These are phyloP conservation scores for Backusella australiensis DNA, from an alignment of 192 early-diverging fungal genomes.

Conservation along the genomic window DNA sequence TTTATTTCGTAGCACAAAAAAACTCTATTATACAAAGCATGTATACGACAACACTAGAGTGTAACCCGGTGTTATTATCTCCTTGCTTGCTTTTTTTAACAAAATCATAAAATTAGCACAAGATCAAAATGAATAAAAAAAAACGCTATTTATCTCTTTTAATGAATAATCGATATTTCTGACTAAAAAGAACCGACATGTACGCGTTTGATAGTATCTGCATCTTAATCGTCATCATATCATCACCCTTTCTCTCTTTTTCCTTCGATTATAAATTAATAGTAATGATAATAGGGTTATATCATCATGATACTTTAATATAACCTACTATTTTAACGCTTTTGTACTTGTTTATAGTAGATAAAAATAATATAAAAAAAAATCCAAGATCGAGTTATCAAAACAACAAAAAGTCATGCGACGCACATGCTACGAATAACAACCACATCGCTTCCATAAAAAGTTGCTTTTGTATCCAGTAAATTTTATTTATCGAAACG, in stretches of 20 bases:
- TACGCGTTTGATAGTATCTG: neutral
- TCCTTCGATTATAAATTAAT: neutral
- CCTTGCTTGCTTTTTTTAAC: neutral
- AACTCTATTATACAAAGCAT: neutral
- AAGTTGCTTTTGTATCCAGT: neutral
- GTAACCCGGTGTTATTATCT: neutral
- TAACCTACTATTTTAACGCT: neutral
- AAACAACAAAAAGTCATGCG: slow-evolving; percentile 8
- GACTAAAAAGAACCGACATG: neutral
- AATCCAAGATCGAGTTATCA: neutral
- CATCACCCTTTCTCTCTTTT: neutral
- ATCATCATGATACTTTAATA: neutral
- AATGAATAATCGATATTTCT: neutral
- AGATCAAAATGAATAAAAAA: neutral
- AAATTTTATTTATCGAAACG: neutral
- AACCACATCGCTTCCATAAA: slow-evolving; percentile 1
- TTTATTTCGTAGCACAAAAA: neutral
- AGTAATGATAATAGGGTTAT: neutral
- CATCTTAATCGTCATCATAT: neutral
- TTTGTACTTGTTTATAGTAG: neutral
- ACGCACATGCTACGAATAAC: slow-evolving; percentile 5
- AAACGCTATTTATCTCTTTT: neutral
- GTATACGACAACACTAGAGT: neutral
- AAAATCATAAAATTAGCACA: neutral
- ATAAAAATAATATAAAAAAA: neutral